Evolutionary conservation across 306 rosid species (phyloP).

Genomic region (barrel medic (Medicago truncatula)): MtrunA17r5.0-ANR NC_053049.1:30141001-30141500

Average conservation of each 20-base stretch:
- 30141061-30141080: slow-evolving; percentile 13
- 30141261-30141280: slow-evolving; percentile 75
- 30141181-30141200: slow-evolving; percentile 7
- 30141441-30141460: not conserved
- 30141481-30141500: not conserved
- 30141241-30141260: slow-evolving; percentile 66
- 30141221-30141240: slow-evolving; percentile 76
- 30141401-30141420: not conserved
- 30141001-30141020: slow-evolving; percentile 1
- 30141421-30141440: not conserved
- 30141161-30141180: slow-evolving; percentile 23
- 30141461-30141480: not conserved
- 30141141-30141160: slow-evolving; percentile 7
- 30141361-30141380: slow-evolving; percentile 1
- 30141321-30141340: slow-evolving; percentile 49
- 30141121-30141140: not conserved
- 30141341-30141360: slow-evolving; percentile 18
- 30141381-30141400: not conserved
- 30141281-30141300: slow-evolving; percentile 69
- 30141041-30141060: slow-evolving; percentile 21
- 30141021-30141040: slow-evolving; percentile 26
- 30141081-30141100: slow-evolving; percentile 29
- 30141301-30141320: slow-evolving; percentile 69
- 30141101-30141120: slow-evolving; percentile 13
- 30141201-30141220: slow-evolving; percentile 69